Conservation (phyloP, 441 rosid genomes). For the Populus hybrid region DNA sequence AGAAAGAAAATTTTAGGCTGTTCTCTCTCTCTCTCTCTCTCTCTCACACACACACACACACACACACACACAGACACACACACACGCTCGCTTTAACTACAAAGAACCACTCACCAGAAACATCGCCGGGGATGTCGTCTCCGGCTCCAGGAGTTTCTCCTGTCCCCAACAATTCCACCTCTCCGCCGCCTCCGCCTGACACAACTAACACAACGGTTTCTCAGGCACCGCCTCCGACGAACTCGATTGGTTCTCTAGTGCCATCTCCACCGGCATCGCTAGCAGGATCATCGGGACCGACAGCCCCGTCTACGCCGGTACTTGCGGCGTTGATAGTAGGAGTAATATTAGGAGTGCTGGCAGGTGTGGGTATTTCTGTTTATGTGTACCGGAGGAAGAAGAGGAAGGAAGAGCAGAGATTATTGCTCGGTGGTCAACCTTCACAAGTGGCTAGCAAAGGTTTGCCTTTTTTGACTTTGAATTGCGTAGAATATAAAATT, state of each 20-base stretch:
- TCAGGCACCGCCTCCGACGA: slow-evolving; percentile 20
- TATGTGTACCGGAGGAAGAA: slow-evolving; percentile 38
- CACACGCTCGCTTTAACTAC: neutral
- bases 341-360: slow-evolving; percentile 49
- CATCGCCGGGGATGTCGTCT: slow-evolving; percentile 9
- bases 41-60: neutral
- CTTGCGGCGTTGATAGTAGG: slow-evolving; percentile 41
- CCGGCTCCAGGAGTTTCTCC: slow-evolving; percentile 1
- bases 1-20: neutral
- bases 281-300: slow-evolving; percentile 3
- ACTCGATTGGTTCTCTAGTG: slow-evolving; percentile 7
- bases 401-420: slow-evolving; percentile 33
- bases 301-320: neutral
- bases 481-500: no score
- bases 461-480: no score
- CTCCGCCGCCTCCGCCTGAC: slow-evolving; percentile 19
- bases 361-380: slow-evolving; percentile 41
- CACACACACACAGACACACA: neutral
- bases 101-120: neutral
- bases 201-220: slow-evolving; percentile 20
- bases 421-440: neutral
- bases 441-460: no score
- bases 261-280: neutral
- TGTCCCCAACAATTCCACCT: neutral
- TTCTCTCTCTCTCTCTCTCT: neutral